Base-by-base conservation (phyloP, 371 early-diverging fungal genomes). In the Basidiobolus meristosporus region DNA sequence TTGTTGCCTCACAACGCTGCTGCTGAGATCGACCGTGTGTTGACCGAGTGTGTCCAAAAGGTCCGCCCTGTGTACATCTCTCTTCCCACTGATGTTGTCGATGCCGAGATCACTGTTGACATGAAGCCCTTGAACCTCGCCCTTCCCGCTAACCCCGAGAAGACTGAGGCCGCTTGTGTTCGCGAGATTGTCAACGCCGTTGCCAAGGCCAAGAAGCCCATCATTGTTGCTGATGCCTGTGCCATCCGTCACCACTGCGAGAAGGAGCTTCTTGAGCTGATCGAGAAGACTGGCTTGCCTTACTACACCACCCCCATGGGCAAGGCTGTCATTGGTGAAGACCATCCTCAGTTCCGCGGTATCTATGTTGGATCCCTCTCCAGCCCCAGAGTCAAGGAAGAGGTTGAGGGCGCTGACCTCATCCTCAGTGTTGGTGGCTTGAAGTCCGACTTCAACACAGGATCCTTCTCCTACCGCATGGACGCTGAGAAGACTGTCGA, bases 241-340 rank as follows among this genome's bases (percentile, higher is more conserved):
- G 52, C 50, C n/a, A 41, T 52, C 3, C 62, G 66, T 9, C 51
- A 56, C 16, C 38, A 52, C 16, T 29, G 53, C 12, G 37, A 43
- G 15, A 46, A 48, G 7, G 50, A 59, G 14, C 48, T 52, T 1
- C 40, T 47, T 12, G 49, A 42, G 6, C 51, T 68, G 15, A 39
- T 56, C 1, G 43, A 60, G 10, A 40, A 39, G 1, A 48, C 59
- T 19, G 53, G 57, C 0, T 57, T 64, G 40, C 63, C 61, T 2
- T 45, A 56, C 16, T 55, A 48, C 32, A 47, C 47, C 1, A 50
- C 61, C 10, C 63, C 63, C 1, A 63, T 68, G 64, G 65, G 61
- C 17, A 63, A 63, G 31, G 60, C 58, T 21, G 47, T 53, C 2
- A 40, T 68, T 12, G 51, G 53, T 21, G 63, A 62, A 40, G 39